Conservation (phyloP, 2,329 filamentous ascomycete genomes). For the Paracoccidioides lutzii region DNA sequence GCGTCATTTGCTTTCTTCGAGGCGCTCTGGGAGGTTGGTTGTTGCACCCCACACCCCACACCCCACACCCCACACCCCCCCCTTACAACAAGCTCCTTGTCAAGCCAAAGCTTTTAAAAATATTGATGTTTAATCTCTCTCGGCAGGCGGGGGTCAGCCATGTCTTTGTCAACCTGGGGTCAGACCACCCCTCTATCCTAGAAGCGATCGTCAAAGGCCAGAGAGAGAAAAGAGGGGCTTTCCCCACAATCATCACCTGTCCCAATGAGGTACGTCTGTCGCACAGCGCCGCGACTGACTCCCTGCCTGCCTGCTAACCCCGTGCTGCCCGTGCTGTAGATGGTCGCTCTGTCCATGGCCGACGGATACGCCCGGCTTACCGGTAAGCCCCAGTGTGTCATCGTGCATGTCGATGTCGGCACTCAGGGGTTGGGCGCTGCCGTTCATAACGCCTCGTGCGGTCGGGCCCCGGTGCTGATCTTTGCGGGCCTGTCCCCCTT, state of each 20-base stretch:
- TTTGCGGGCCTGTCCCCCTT: constrained; percentile 68
- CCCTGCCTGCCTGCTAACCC: constrained; percentile 6
- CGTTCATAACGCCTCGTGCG: constrained; percentile 65
- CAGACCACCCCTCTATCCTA: constrained; percentile 58
- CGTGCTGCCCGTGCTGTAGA: constrained; percentile 34
- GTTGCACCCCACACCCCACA: constrained; percentile 17
- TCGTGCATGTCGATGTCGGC: constrained; percentile 70
- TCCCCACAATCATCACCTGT: constrained; percentile 64
- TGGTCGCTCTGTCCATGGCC: constrained; percentile 76
- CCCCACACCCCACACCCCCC: too few relatives aligned
- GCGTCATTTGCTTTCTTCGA: constrained; percentile 74
- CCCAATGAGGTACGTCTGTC: constrained; percentile 55
- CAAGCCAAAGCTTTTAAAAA: background rate
- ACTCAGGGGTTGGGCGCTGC: constrained; percentile 67
- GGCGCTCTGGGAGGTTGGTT: constrained; percentile 59
- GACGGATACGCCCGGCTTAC: constrained; percentile 66
- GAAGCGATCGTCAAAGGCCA: constrained; percentile 70
- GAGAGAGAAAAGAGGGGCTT: constrained; percentile 49
- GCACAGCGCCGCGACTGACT: background rate
- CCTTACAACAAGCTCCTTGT: background rate
- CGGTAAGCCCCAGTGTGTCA: constrained; percentile 60
- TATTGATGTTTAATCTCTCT: background rate
- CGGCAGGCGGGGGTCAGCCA: constrained; percentile 37
- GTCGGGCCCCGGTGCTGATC: constrained; percentile 60
- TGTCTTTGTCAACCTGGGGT: constrained; percentile 43